Percentiles rank a stretch among this genome's conserved stretches.
phyloP scores from a whole-genome alignment of 2,329 filamentous ascomycete species.

The Pestalotiopsis sp. region DNA sequence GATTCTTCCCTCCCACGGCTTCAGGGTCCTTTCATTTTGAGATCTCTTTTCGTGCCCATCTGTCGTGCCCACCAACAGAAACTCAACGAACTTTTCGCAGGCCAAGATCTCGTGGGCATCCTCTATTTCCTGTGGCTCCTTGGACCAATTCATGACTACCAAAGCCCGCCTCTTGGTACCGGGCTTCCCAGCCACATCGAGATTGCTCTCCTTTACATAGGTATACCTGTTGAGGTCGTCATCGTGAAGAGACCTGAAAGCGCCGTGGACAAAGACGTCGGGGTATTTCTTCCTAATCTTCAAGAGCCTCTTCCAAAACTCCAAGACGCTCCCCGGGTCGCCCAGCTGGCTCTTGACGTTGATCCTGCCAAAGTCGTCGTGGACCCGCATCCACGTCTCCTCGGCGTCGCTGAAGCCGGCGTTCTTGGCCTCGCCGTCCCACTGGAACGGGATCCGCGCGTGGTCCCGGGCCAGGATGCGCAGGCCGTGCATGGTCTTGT shows the following conservation, averaged over 20 bases:
- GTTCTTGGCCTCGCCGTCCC: constrained; percentile 53
- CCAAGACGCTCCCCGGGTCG: constrained; percentile 52
- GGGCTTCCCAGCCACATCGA: constrained; percentile 9
- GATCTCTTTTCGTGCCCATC: background rate
- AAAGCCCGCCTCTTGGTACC: constrained; percentile 33
- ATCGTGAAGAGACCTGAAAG: constrained; percentile 56
- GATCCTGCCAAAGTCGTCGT: constrained; percentile 56
- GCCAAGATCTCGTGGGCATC: constrained; percentile 26
- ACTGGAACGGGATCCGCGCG: constrained; percentile 67
- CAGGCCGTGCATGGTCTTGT: constrained; percentile 52
- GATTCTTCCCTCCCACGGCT: constrained; percentile 30
- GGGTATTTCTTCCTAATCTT: constrained; percentile 53
- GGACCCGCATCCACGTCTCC: constrained; percentile 69
- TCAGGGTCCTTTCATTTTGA: constrained; percentile 12
- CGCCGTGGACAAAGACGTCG: constrained; percentile 63
- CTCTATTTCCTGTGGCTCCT: constrained; percentile 27
- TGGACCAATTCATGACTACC: constrained; percentile 50
- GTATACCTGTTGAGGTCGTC: constrained; percentile 57
- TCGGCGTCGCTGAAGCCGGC: constrained; percentile 58
- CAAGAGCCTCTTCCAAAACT: constrained; percentile 60
- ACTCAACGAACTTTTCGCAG: constrained; percentile 17
- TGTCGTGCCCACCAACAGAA: constrained; percentile 30
- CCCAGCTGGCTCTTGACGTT: constrained; percentile 55
- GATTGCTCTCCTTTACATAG: constrained; percentile 45
- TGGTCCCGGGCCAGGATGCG: constrained; percentile 65